Evolutionary conservation across 2,329 filamentous ascomycete species (phyloP).

Genomic region (Didymosphaeria variabile): DNA sequence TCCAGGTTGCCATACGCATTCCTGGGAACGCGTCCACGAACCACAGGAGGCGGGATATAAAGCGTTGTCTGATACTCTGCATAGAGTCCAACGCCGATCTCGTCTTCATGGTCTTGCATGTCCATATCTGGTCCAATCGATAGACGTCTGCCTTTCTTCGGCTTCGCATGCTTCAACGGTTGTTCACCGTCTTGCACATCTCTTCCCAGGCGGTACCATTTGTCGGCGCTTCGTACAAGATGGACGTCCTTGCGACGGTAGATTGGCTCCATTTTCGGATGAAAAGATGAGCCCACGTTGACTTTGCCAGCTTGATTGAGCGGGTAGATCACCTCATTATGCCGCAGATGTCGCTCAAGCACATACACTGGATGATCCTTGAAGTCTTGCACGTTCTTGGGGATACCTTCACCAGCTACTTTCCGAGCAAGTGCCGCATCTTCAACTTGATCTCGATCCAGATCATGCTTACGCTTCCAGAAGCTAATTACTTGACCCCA

Average conservation of each 20-base stretch:
- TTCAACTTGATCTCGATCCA: slow-evolving; percentile 84
- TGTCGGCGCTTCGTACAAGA: slow-evolving; percentile 78
- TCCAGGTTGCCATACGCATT: slow-evolving; percentile 71
- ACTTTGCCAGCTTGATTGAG: slow-evolving; percentile 80
- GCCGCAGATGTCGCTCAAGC: slow-evolving; percentile 82
- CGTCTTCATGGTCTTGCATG: slow-evolving; percentile 47
- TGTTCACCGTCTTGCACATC: slow-evolving; percentile 80
- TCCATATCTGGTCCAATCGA: slow-evolving; percentile 44
- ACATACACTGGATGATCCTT: slow-evolving; percentile 81
- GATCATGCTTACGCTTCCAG: slow-evolving; percentile 44
- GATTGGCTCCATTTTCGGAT: slow-evolving; percentile 74
- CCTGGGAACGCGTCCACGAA: slow-evolving; percentile 72
- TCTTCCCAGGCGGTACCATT: slow-evolving; percentile 89
- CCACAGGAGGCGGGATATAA: slow-evolving; percentile 79
- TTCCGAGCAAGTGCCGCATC: slow-evolving; percentile 76
- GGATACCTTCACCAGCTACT: slow-evolving; percentile 80
- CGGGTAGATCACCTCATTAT: slow-evolving; percentile 83
- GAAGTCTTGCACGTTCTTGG: slow-evolving; percentile 84
- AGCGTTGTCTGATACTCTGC: slow-evolving; percentile 70
- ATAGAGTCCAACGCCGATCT: slow-evolving; percentile 64
- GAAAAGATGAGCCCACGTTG: slow-evolving; percentile 68
- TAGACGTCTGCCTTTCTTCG: slow-evolving; percentile 38
- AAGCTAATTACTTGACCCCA: slow-evolving; percentile 60
- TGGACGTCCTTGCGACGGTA: slow-evolving; percentile 86
- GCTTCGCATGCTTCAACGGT: slow-evolving; percentile 74